These are phyloP conservation scores for Pseudocercospora vitis DNA, from an alignment of 2,329 filamentous ascomycete species.

Conservation along the genomic window DNA sequence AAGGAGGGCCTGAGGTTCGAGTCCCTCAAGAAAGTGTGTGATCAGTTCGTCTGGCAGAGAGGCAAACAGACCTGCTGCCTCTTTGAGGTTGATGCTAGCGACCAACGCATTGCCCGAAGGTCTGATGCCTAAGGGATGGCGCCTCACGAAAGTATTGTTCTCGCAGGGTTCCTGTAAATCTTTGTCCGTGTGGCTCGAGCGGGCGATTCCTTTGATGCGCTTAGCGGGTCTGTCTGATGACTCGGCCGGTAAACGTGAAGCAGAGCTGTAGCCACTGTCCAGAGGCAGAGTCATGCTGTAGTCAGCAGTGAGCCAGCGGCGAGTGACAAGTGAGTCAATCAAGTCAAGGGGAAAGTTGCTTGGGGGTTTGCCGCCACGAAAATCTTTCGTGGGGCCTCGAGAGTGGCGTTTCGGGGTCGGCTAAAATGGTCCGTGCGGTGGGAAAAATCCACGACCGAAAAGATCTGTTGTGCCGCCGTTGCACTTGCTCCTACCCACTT, in stretches of 20 bases:
- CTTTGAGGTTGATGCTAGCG: constrained; percentile 64
- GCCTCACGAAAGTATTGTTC: constrained; percentile 58
- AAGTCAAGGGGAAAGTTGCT: background rate
- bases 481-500: constrained; percentile 4
- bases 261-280: constrained; percentile 16
- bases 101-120: constrained; percentile 82
- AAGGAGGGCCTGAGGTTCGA: constrained; percentile 64
- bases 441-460: too few relatives aligned
- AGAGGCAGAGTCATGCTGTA: constrained; percentile 20
- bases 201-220: constrained; percentile 17
- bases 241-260: constrained; percentile 10
- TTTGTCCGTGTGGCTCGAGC: constrained; percentile 5
- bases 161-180: constrained; percentile 8
- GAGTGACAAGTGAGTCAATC: background rate
- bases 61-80: constrained; percentile 64
- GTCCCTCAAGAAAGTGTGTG: constrained; percentile 69
- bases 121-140: constrained; percentile 80
- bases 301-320: too few relatives aligned
- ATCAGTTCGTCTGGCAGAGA: constrained; percentile 78
- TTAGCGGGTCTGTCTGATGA: constrained; percentile 25
- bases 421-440: too few relatives aligned
- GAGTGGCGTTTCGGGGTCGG: too few relatives aligned
- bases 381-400: too few relatives aligned
- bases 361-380: background rate
- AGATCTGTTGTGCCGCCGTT: constrained; percentile 3